These are phyloP conservation scores for Ogataea trehaloabstinens DNA, from an alignment of 805 yeast genomes.

Conservation along the genomic window DNA sequence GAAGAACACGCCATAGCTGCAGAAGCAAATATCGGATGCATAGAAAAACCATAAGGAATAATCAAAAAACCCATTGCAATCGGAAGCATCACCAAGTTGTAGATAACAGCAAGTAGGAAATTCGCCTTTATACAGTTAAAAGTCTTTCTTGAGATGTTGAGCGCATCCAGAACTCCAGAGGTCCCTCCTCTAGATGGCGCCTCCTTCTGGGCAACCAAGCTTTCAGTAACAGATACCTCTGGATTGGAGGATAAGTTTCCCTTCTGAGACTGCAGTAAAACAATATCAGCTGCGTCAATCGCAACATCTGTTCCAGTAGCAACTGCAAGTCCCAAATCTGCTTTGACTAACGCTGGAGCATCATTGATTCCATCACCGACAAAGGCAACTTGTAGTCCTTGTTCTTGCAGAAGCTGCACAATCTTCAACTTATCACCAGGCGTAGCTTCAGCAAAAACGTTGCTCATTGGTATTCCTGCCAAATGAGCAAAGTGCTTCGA, in stretches of 20 bases:
- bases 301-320: slow-evolving; percentile 95
- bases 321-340: slow-evolving; percentile 88
- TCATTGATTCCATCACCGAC: slow-evolving; percentile 98
- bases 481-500: slow-evolving; percentile 63
- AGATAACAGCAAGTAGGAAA: slow-evolving; percentile 82
- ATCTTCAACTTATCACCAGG: slow-evolving; percentile 77
- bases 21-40: slow-evolving; percentile 89
- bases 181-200: slow-evolving; percentile 29
- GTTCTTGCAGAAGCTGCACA: slow-evolving; percentile 53
- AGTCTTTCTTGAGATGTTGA: slow-evolving; percentile 68
- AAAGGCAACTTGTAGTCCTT: slow-evolving; percentile 62
- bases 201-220: slow-evolving; percentile 15
- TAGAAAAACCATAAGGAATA: slow-evolving; percentile 67
- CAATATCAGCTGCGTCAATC: slow-evolving; percentile 93
- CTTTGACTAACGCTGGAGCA: slow-evolving; percentile 89
- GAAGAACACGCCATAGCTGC: slow-evolving; percentile 93
- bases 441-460: slow-evolving; percentile 71
- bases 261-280: slow-evolving; percentile 50
- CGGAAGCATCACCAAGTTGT: slow-evolving; percentile 84
- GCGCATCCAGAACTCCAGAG: slow-evolving; percentile 54
- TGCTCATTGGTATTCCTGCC: slow-evolving; percentile 61
- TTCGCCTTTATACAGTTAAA: slow-evolving; percentile 75
- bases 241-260: slow-evolving; percentile 5
- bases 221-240: slow-evolving; percentile 14
- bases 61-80: slow-evolving; percentile 90